A percentile compares a stretch with the other conserved stretches of the same genome.
Evolutionary conservation across 1,139 yeast species (phyloP).

Genomic region (Tardiomyces depauwii): DNA sequence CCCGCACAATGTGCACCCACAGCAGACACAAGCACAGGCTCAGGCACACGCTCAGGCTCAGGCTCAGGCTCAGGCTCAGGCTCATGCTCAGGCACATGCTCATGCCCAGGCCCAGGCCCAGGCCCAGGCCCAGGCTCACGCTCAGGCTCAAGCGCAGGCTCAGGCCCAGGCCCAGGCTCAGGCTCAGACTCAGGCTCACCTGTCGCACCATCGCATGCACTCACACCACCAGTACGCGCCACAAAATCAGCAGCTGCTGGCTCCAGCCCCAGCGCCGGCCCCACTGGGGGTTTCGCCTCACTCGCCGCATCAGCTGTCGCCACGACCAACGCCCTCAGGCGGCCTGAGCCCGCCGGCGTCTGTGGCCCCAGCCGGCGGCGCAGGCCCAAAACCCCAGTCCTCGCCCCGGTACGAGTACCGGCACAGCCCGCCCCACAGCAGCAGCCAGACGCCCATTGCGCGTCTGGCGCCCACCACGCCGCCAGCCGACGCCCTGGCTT

Average conservation of each 20-base stretch:
- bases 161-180: slow-evolving; percentile 3
- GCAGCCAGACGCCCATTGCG: background rate
- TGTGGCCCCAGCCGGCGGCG: background rate
- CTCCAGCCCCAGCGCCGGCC: background rate
- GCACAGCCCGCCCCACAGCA: background rate
- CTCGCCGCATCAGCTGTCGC: too few species aligned
- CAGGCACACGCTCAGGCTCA: slow-evolving; percentile 2
- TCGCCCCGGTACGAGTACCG: background rate
- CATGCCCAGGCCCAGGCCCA: background rate
- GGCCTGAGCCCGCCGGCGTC: background rate
- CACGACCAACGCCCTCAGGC: background rate
- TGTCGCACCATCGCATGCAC: slow-evolving; percentile 3
- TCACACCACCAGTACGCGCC: slow-evolving; percentile 5
- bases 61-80: slow-evolving; percentile 4
- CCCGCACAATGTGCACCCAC: slow-evolving; percentile 1
- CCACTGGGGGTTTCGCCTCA: too few species aligned
- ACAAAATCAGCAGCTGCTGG: background rate
- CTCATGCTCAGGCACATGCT: slow-evolving; percentile 4
- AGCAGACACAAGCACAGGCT: slow-evolving; percentile 1
- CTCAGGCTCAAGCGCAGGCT: background rate
- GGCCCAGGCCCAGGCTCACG: too few species aligned
- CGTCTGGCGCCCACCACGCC: background rate
- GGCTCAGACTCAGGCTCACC: slow-evolving; percentile 3
- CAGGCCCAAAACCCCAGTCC: background rate
- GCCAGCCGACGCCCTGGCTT: background rate